Evolutionary conservation across 768 basidiomycete species (phyloP).

Genomic region (Russula dissimulans): DNA sequence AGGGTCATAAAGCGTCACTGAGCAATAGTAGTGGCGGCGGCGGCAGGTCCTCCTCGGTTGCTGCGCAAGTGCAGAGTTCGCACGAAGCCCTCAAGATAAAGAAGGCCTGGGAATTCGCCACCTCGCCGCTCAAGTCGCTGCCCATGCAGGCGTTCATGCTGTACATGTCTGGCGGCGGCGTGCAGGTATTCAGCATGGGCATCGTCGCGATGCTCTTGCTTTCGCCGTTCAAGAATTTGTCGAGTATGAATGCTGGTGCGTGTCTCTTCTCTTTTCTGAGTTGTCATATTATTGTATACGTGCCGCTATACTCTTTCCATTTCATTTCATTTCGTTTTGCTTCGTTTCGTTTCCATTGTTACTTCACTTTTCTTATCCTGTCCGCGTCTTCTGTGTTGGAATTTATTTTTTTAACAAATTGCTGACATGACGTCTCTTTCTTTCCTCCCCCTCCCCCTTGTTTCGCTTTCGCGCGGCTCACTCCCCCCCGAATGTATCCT

Average conservation of each 20-base stretch:
- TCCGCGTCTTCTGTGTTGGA: too few relatives aligned
- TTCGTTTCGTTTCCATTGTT: too few relatives aligned
- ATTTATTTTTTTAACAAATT: too few relatives aligned
- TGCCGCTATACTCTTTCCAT: background rate
- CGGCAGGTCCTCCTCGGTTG: conserved; percentile 27
- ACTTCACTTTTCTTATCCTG: too few relatives aligned
- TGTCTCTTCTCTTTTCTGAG: background rate
- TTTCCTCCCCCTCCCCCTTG: background rate
- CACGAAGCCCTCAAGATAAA: conserved; percentile 64
- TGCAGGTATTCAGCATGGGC: conserved; percentile 95
- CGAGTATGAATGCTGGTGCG: conserved; percentile 70
- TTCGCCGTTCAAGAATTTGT: conserved; percentile 76
- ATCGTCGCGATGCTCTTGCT: conserved; percentile 90
- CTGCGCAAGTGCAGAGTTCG: conserved; percentile 34
- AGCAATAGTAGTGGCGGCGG: background rate
- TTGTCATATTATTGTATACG: too few relatives aligned
- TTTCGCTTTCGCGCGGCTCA: background rate
- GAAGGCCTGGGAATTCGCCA: conserved; percentile 81
- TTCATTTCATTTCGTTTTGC: too few relatives aligned
- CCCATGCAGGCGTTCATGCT: conserved; percentile 99
- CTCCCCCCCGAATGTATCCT: background rate
- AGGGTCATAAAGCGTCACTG: conserved; percentile 34
- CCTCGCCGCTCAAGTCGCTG: conserved; percentile 77
- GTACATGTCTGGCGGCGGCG: conserved; percentile 94
- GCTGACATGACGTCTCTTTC: too few relatives aligned